phyloP scores from a whole-genome alignment of 2,329 filamentous ascomycete species.

The Colletotrichum karsti region DNA sequence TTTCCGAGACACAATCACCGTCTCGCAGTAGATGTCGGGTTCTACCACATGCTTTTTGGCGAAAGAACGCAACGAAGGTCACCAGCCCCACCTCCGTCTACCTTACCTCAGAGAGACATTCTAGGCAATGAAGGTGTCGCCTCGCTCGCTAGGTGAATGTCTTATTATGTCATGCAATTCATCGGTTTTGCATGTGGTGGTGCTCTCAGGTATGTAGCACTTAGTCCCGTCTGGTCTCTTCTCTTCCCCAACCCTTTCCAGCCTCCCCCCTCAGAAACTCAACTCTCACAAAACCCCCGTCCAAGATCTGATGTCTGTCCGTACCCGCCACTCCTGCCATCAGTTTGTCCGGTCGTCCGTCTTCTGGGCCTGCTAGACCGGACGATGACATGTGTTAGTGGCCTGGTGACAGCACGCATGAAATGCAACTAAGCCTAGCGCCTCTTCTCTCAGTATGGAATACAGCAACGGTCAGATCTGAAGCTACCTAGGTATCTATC shows the following conservation, averaged over 20 bases:
- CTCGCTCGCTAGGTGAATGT: background rate
- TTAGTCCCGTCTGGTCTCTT: background rate
- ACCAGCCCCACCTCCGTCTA: background rate
- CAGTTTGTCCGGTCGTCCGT: conserved; percentile 9
- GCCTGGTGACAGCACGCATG: background rate
- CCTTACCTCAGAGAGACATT: background rate
- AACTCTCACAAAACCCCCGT: background rate
- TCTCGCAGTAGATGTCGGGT: background rate
- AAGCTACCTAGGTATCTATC: background rate
- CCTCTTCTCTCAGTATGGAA: background rate
- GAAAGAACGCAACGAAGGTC: background rate
- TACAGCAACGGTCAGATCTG: background rate
- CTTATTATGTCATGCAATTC: background rate
- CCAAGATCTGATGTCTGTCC: background rate
- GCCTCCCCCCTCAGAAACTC: background rate
- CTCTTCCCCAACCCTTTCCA: conserved; percentile 9
- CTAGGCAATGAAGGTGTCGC: background rate
- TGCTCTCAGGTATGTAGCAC: background rate
- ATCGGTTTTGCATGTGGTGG: conserved; percentile 3
- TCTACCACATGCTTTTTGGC: conserved; percentile 23
- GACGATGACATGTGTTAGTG: conserved; percentile 23
- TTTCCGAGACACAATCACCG: background rate
- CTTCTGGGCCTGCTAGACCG: background rate
- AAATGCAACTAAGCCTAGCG: background rate
- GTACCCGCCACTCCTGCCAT: background rate